Evolutionary conservation across 83 land plant genomes (phyloP), one percentile per base, ranked within the genome.

Genomic region (Isoetes engelmannii): DNA sequence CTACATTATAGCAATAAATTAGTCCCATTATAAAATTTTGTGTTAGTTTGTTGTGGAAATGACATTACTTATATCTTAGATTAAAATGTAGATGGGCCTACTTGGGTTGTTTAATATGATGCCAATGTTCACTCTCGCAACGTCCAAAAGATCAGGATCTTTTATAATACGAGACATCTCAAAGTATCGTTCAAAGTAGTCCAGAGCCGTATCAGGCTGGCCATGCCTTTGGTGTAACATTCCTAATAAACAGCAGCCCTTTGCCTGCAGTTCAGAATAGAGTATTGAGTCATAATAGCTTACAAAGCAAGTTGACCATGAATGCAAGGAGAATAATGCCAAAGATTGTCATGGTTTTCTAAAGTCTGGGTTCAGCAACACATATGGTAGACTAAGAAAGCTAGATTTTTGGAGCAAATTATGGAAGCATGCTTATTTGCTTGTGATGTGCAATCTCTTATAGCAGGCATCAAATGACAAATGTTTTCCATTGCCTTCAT

Each of bases 41-140:
- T 28, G 37, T 2, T 28, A 28, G 37, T 28, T 28, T 28, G 2
- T 28, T 28, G 37, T 28, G 1, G 37, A 28, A 28, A 28, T 2
- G 37, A 28, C 37, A 0, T 28, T 28, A 28, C 37, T 28, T 28
- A 28, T 28, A 28, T 28, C 2, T 2, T 0, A 28, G 2, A 28
- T 28, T 28, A 2, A 28, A 28, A 28, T 28, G 2, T 28, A 0
- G 37, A 28, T 28, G 37, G 37, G 1, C 37, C 37, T 28, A 28
- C 37, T 28, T 28, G 37, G 37, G 37, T 28, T 28, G 37, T 28
- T 28, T 28, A 28, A 28, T 28, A 64, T 53, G 13, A 64, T 64
- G 17, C 67, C 67, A 64, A 64, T 64, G 47, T 64, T 64, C 7
- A 64, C 67, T 44, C 67, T 21, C 3, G 67, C 67, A 64, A 64